phyloP scores from a whole-genome alignment of 495 filamentous ascomycete species.

The Penicillium longicatenatum region DNA sequence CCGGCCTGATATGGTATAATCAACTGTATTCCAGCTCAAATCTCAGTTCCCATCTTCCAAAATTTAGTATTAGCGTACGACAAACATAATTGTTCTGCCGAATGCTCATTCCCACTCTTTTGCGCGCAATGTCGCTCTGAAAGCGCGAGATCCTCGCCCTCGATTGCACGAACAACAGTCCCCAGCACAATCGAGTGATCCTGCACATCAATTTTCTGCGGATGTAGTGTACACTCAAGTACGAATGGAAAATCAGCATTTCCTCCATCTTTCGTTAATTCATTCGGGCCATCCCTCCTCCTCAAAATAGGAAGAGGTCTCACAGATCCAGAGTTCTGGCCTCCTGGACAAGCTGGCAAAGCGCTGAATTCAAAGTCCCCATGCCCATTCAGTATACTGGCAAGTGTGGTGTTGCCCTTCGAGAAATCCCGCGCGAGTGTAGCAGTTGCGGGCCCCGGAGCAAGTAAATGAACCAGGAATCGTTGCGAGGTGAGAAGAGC shows the following conservation, averaged over 20 bases:
- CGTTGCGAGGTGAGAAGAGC: slow-evolving; percentile 54
- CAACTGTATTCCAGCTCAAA: slow-evolving; percentile 16
- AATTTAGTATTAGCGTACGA: slow-evolving; percentile 50
- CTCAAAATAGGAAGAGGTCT: slow-evolving; percentile 36
- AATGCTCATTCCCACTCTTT: slow-evolving; percentile 15
- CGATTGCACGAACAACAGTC: slow-evolving; percentile 30
- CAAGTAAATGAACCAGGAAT: slow-evolving; percentile 49
- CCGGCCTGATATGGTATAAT: not conserved
- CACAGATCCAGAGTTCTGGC: not conserved
- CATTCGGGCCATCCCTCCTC: slow-evolving; percentile 12
- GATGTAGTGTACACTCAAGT: slow-evolving; percentile 42
- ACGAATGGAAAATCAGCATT: slow-evolving; percentile 39
- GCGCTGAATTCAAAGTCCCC: slow-evolving; percentile 41
- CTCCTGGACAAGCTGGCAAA: slow-evolving; percentile 4
- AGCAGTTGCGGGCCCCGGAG: slow-evolving; percentile 30
- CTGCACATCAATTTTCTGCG: slow-evolving; percentile 40
- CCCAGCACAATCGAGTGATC: slow-evolving; percentile 50
- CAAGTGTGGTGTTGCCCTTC: slow-evolving; percentile 36
- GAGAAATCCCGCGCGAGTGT: slow-evolving; percentile 49
- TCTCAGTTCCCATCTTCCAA: slow-evolving; percentile 45
- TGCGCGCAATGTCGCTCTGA: not conserved
- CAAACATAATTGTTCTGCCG: slow-evolving; percentile 34
- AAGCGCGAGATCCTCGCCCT: not conserved
- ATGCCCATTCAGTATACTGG: slow-evolving; percentile 30
- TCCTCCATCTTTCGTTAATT: not conserved